Evolutionary conservation across 768 basidiomycete species (phyloP).

Genomic region (Gyrodon lividus): DNA sequence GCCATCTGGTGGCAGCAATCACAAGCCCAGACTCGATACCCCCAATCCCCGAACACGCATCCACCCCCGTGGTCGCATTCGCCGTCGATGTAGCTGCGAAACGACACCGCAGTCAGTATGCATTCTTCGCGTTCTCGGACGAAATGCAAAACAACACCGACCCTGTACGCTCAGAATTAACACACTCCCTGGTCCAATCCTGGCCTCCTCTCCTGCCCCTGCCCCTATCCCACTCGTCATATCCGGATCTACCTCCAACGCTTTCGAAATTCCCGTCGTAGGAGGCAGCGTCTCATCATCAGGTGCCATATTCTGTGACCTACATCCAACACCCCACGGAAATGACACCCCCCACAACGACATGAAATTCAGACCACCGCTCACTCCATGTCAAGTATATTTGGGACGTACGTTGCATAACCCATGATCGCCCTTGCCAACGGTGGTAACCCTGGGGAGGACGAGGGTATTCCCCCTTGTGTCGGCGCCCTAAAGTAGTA

Average conservation of each 20-base stretch:
- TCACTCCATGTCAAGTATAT: neutral
- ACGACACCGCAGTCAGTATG: slow-evolving; percentile 3
- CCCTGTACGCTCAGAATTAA: slow-evolving; percentile 13
- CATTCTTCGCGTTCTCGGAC: neutral
- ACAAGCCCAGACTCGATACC: slow-evolving; percentile 1
- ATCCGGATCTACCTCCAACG: neutral
- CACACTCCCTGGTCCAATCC: slow-evolving; percentile 8
- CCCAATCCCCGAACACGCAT: neutral
- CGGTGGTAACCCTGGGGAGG: neutral
- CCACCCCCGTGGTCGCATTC: neutral
- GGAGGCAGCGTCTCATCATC: neutral
- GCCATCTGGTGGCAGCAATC: slow-evolving; percentile 6
- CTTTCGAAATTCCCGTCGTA: neutral
- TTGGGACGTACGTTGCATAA: neutral
- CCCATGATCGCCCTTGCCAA: neutral
- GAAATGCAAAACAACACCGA: slow-evolving; percentile 3
- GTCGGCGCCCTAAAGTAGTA: neutral
- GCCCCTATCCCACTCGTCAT: neutral
- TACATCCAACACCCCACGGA: neutral
- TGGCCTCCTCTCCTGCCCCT: neutral
- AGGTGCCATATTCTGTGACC: slow-evolving; percentile 6
- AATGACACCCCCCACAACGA: neutral
- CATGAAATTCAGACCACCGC: neutral
- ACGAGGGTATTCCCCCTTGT: neutral
- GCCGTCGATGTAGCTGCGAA: slow-evolving; percentile 3